Evolutionary conservation across 768 basidiomycete species (phyloP), one percentile per base, ranked within the genome.

Genomic region (Rubroboletus satanas): DNA sequence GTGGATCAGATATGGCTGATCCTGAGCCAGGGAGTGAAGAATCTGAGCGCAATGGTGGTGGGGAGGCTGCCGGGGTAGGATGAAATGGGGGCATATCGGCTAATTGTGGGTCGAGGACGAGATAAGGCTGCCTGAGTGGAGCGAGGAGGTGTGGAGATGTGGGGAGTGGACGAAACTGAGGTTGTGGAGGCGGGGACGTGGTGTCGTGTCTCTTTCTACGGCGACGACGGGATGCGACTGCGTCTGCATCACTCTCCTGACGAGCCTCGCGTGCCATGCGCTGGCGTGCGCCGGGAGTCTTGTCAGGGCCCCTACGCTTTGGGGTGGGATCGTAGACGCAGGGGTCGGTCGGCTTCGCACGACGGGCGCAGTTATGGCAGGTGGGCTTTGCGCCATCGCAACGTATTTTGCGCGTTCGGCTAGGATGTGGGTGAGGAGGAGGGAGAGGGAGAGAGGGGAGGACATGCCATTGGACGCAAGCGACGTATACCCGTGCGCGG

Each of bases 241-340:
- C 60, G 37, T 64, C 69, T 41, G 49, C 9, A 15, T 73, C 67
- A 11, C 66, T 64, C 23, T 73, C 76, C 38, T 75, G 72, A 42
- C 56, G 71, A 23, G 65, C 56, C 47, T 78, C 79, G 37, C 77
- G 71, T 5, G 78, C 69, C 54, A 76, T 73, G 39, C 89, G 80
- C 63, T 89, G 87, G 26, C 90, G 84, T 37, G 87, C 87, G 21
- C 90, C 89, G n/a, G 88, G 88, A 0, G 75, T 79, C 70, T 81
- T 88, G 70, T 91, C 90, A 3, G 90, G 90, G 1, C 90, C 90
- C 38, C 90, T 80, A 43, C 90, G 85, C 63, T 87, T 90, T 21
- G 90, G 90, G 5, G 81, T 70, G 14, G 79, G 53, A 60, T 92
- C 90, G 61, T 91, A 92, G 48, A 73, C 66, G 65, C 90, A 92